Conservation (phyloP, 2,329 filamentous ascomycete genomes). For the Fulvia fulva region DNA sequence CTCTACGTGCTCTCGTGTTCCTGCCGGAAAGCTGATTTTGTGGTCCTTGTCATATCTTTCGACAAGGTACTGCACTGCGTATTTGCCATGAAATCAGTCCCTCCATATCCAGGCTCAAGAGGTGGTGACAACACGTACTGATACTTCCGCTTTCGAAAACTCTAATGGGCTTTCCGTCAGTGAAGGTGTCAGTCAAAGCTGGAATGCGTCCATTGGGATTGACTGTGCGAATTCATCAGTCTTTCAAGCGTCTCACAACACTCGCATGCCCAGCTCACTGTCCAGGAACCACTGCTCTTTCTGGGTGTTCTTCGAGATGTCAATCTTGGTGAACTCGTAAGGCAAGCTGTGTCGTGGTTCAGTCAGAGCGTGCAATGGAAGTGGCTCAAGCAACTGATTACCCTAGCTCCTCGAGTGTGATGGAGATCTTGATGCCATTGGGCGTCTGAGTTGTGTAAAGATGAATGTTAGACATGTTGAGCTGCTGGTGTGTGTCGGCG, state of each 20-base stretch:
- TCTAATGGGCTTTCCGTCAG: conserved; percentile 67
- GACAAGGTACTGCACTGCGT: conserved; percentile 35
- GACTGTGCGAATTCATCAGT: background rate
- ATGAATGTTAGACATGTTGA: conserved; percentile 54
- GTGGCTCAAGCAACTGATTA: conserved; percentile 13
- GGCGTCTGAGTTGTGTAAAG: conserved; percentile 81
- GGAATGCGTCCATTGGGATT: conserved; percentile 63
- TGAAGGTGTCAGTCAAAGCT: conserved; percentile 74
- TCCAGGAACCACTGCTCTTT: conserved; percentile 84
- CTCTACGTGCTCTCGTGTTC: conserved; percentile 68
- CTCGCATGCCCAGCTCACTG: conserved; percentile 53
- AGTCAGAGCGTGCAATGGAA: background rate
- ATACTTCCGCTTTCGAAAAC: conserved; percentile 83
- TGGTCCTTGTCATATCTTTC: conserved; percentile 51
- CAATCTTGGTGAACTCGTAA: conserved; percentile 71
- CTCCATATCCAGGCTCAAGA: background rate
- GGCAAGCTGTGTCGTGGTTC: conserved; percentile 46
- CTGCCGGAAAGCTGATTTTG: conserved; percentile 75
- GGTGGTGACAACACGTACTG: conserved; percentile 20
- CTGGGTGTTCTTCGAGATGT: conserved; percentile 71
- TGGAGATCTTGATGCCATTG: conserved; percentile 87
- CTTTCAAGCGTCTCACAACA: conserved; percentile 58
- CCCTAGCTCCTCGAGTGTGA: conserved; percentile 78
- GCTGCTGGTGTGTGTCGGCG: background rate
- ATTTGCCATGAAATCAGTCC: background rate